Percentiles rank a stretch among this genome's conserved stretches.
Conservation (phyloP, 176 grass and related monocot genomes). For the Saccharum spontaneum region DNA sequence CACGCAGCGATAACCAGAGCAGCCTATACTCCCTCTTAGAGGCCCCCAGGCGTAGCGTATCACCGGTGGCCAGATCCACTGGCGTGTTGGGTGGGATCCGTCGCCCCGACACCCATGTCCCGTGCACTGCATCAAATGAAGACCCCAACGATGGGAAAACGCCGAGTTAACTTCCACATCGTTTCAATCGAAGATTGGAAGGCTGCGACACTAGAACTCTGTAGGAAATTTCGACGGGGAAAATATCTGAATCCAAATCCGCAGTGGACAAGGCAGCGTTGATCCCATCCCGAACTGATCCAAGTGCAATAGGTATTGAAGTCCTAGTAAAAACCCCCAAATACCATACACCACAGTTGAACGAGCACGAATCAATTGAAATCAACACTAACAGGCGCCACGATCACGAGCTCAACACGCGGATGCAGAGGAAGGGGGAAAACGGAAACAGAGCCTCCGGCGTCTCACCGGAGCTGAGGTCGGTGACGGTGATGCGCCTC, state of each 20-base stretch:
- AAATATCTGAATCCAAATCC: not conserved
- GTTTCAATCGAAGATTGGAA: not conserved
- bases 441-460: not conserved
- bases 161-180: not conserved
- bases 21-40: conserved; percentile 80
- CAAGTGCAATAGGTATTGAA: not conserved
- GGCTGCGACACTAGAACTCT: not conserved
- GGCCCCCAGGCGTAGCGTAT: conserved; percentile 59
- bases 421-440: not conserved
- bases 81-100: conserved; percentile 61
- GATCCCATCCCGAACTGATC: not conserved
- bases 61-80: conserved; percentile 60
- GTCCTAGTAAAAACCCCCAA: not conserved
- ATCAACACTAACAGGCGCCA: too few species aligned
- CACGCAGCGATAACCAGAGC: conserved; percentile 68
- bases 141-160: not conserved
- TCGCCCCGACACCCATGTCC: conserved; percentile 80
- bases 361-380: not conserved
- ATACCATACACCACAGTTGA: not conserved
- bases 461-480: conserved; percentile 69
- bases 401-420: not conserved
- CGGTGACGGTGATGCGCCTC: conserved; percentile 58
- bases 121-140: conserved; percentile 60
- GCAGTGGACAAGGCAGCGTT: not conserved
- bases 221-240: not conserved